These are phyloP conservation scores for Fusarium buxicola DNA, from an alignment of 2,329 filamentous ascomycete species.

Conservation along the genomic window DNA sequence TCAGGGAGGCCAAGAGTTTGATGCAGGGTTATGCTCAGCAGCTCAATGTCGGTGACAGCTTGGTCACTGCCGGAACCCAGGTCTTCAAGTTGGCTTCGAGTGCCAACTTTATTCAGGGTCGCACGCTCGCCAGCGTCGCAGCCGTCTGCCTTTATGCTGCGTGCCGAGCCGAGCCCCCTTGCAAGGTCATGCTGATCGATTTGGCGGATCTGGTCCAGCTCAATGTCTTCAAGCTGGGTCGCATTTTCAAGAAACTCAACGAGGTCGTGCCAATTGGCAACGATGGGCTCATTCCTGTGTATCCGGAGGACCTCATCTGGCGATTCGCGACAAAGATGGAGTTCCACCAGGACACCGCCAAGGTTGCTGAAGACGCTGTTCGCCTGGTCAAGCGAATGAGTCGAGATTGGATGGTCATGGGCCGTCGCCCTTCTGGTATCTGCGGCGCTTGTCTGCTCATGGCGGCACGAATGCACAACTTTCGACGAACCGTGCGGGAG, in stretches of 20 bases:
- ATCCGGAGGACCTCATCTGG: slow-evolving; percentile 90
- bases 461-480: slow-evolving; percentile 98
- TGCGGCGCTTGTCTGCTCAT: slow-evolving; percentile 95
- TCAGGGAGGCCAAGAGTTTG: slow-evolving; percentile 67
- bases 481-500: slow-evolving; percentile 89
- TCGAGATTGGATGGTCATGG: slow-evolving; percentile 96
- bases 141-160: slow-evolving; percentile 93
- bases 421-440: slow-evolving; percentile 90
- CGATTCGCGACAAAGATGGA: slow-evolving; percentile 93
- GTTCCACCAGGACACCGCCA: slow-evolving; percentile 83
- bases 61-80: slow-evolving; percentile 74
- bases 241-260: slow-evolving; percentile 86
- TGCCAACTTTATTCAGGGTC: slow-evolving; percentile 85
- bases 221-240: slow-evolving; percentile 92
- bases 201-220: slow-evolving; percentile 85
- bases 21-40: slow-evolving; percentile 72
- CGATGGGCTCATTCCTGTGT: slow-evolving; percentile 73
- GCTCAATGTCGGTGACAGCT: slow-evolving; percentile 69
- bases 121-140: slow-evolving; percentile 84
- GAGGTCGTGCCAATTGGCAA: slow-evolving; percentile 78
- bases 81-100: slow-evolving; percentile 81
- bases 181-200: slow-evolving; percentile 94
- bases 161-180: slow-evolving; percentile 81
- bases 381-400: slow-evolving; percentile 93
- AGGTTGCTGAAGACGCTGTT: slow-evolving; percentile 88